Percentiles rank a stretch among this genome's conserved stretches.
phyloP scores from a whole-genome alignment of 2,329 filamentous ascomycete genomes.

The Ophiognomonia clavigignenti-juglandacearum region DNA sequence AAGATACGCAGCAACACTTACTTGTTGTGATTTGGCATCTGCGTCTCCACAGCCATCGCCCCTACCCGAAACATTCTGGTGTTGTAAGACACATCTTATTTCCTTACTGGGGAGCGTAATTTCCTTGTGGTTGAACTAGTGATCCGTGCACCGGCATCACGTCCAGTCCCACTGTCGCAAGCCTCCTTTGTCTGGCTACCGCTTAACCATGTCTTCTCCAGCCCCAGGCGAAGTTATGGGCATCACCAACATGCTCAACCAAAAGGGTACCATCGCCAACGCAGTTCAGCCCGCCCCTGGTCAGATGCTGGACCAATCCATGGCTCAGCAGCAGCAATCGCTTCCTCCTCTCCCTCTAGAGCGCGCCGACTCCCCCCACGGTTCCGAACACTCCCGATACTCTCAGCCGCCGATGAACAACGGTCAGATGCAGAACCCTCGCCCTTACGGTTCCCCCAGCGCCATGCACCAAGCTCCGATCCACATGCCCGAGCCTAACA shows the following conservation, averaged over 20 bases:
- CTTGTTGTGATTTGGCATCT: constrained; percentile 5
- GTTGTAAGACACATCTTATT: constrained; percentile 19
- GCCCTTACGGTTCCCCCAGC: constrained; percentile 49
- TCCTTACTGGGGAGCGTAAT: constrained; percentile 15
- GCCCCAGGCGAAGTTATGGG: constrained; percentile 46
- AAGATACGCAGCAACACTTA: constrained; percentile 3
- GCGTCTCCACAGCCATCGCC: constrained; percentile 9
- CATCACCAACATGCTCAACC: constrained; percentile 49
- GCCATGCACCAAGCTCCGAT: constrained; percentile 47
- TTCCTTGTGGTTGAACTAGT: constrained; percentile 16
- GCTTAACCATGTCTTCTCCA: constrained; percentile 35
- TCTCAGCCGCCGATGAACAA: constrained; percentile 41
- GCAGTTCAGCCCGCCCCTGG: constrained; percentile 25
- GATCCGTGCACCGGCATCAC: constrained; percentile 12
- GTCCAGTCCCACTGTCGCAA: constrained; percentile 7
- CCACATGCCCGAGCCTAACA: constrained; percentile 37
- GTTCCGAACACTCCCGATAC: constrained; percentile 55
- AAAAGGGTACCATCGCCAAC: constrained; percentile 35
- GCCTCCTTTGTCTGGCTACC: constrained; percentile 15
- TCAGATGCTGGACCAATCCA: constrained; percentile 22
- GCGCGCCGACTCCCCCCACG: constrained; percentile 53
- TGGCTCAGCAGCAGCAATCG: constrained; percentile 19
- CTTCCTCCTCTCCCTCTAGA: constrained; percentile 36
- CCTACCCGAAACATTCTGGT: constrained; percentile 15
- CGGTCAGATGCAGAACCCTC: constrained; percentile 32